Conservation (phyloP, 2,329 filamentous ascomycete species). For the Exophiala aquamarina region DNA sequence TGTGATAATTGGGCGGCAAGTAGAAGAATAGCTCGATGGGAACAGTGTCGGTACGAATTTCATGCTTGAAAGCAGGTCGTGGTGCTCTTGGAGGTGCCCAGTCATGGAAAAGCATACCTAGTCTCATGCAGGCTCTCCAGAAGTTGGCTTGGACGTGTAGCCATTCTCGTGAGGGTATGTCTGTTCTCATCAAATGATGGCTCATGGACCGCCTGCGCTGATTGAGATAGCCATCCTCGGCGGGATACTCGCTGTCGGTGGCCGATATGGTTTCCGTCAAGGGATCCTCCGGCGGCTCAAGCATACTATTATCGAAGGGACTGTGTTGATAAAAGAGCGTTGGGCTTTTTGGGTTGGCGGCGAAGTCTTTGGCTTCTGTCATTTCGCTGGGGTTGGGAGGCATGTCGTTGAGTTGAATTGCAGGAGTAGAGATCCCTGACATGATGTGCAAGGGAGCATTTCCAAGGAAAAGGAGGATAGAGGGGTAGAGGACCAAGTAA, state of each 20-base stretch:
- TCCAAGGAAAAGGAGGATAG: not conserved
- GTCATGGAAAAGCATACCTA: constrained; percentile 69
- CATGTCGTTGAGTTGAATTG: constrained; percentile 5
- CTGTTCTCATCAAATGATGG: constrained; percentile 23
- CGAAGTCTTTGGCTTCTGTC: constrained; percentile 22
- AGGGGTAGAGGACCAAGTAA: not conserved
- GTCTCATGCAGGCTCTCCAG: constrained; percentile 67
- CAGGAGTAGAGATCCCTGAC: not conserved
- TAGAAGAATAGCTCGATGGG: constrained; percentile 62
- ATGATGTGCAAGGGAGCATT: not conserved
- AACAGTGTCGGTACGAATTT: constrained; percentile 52
- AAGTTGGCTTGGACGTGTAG: constrained; percentile 63
- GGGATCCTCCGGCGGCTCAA: constrained; percentile 2
- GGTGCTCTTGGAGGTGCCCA: constrained; percentile 62
- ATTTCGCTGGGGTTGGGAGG: constrained; percentile 7
- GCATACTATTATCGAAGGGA: not conserved
- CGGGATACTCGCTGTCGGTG: not conserved
- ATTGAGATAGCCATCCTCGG: constrained; percentile 5
- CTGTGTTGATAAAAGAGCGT: constrained; percentile 14
- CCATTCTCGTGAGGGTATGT: constrained; percentile 51
- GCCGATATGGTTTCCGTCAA: constrained; percentile 12
- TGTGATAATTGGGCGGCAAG: constrained; percentile 48
- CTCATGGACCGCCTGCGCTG: constrained; percentile 25
- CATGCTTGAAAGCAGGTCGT: constrained; percentile 58
- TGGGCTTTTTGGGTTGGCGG: constrained; percentile 9